Evolutionary conservation across 1,284 basidiomycete species (phyloP), one percentile per base, ranked within the genome.

Genomic region (Dichomitus squalens): DNA sequence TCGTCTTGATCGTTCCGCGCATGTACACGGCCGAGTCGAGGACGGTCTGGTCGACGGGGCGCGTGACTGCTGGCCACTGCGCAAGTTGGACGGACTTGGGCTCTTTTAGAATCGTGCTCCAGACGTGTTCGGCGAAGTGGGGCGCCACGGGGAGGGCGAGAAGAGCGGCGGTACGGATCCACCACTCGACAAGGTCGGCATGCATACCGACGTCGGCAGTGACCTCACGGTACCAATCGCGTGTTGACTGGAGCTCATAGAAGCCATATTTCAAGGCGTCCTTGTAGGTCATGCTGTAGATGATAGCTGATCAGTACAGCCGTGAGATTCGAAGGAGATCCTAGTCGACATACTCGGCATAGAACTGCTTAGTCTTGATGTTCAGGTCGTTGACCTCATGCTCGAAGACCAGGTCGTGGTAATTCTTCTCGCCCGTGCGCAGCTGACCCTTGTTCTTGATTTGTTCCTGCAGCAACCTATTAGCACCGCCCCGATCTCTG

Each of bases 221-320:
- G 52, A 97, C 93, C 71, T 96, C 92, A 58, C 96, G 92, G 76
- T 99, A 99, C 88, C 95, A 95, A 73, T 99, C 96, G 50, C 97
- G 90, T 2, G 89, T 83, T 41, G 85, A 90, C 73, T 98, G 95
- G 64, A 97, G 85, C 72, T 98, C 95, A 80, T 96, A 99, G 78
- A 98, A 97, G 51, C 96, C 96, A 61, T 84, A 88, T 76, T 98
- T 98, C 65, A 98, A 76, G 3, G 95, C 95, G 62, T 96, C 95
- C 77, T 98, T 98, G 87, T 93, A 99, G 71, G 94, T 87, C 64
- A 90, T 93, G 29, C 94, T 96, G 53, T n/a, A 54, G 57, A 35
- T 14, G 55, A 54, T 23, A 29, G 23, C 23, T 7, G 9, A 41
- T 57, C 34, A 53, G 29, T 20, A 50, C 11, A 23, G 14, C 31